A percentile compares a stretch with the other conserved stretches of the same genome.
phyloP scores from a whole-genome alignment of 2,329 filamentous ascomycete genomes.

The Pestalotiopsis sp. region DNA sequence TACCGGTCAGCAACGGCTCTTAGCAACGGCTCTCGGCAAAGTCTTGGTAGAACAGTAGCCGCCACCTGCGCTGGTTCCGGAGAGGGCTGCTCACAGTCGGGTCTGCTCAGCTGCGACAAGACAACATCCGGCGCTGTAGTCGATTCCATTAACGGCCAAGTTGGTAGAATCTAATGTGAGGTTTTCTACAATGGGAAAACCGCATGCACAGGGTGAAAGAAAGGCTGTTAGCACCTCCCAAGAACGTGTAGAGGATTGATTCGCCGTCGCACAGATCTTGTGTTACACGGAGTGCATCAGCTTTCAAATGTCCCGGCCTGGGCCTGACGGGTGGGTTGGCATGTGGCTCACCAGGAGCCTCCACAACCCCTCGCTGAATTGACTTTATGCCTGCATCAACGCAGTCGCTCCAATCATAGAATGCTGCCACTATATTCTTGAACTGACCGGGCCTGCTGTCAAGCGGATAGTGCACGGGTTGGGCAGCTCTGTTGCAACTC shows the following conservation, averaged over 20 bases:
- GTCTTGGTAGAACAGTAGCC: neutral
- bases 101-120: neutral
- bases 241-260: conserved; percentile 5
- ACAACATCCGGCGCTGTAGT: neutral
- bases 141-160: neutral
- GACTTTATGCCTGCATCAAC: neutral
- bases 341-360: neutral
- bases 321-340: neutral
- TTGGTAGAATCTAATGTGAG: neutral
- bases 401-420: neutral
- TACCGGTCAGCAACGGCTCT: neutral
- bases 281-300: neutral
- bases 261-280: conserved; percentile 6
- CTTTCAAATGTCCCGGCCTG: neutral
- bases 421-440: neutral
- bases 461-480: neutral
- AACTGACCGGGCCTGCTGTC: neutral
- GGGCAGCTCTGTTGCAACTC: neutral
- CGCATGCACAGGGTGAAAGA: neutral
- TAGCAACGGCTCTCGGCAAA: neutral
- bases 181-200: neutral
- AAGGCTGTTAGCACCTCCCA: neutral
- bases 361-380: neutral
- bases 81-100: neutral
- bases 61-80: neutral